Conservation (phyloP, 306 rosid species). For the Cicer bijugum region DNA sequence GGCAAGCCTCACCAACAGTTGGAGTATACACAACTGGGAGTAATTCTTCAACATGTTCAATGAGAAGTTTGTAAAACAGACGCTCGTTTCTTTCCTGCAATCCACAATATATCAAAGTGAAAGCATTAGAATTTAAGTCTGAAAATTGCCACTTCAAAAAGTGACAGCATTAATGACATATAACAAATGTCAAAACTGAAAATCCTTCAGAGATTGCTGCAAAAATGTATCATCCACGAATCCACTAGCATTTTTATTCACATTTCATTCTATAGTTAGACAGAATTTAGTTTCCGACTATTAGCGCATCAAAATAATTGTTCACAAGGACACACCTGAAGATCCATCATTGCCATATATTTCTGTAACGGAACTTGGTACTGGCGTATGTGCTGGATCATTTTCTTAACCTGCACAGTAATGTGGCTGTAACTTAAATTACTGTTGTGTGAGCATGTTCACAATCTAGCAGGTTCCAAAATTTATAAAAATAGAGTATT, state of each 20-base stretch:
- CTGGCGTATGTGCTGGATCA: conserved; percentile 83
- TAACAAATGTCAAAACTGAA: not conserved
- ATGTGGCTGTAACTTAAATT: conserved; percentile 23
- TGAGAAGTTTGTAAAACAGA: conserved; percentile 86
- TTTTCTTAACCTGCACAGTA: conserved; percentile 79
- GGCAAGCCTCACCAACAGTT: conserved; percentile 99
- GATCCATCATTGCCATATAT: conserved; percentile 98
- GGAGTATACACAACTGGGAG: conserved; percentile 97
- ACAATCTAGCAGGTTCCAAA: not conserved
- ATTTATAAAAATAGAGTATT: not conserved
- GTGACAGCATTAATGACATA: not conserved
- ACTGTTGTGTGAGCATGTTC: not conserved
- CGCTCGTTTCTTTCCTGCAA: conserved; percentile 89
- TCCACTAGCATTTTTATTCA: not conserved
- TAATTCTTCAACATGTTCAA: conserved; percentile 92
- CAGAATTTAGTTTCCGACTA: not conserved
- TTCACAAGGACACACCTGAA: conserved; percentile 71
- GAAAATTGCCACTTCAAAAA: not conserved
- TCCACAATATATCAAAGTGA: conserved; percentile 20
- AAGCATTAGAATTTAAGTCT: conserved; percentile 29
- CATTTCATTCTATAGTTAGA: not conserved
- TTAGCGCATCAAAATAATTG: not conserved
- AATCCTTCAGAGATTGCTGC: not conserved
- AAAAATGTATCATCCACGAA: not conserved
- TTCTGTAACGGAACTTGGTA: conserved; percentile 90